Base-by-base conservation (phyloP, 2,329 filamentous ascomycete genomes). In the Paecilomyces sp. region DNA sequence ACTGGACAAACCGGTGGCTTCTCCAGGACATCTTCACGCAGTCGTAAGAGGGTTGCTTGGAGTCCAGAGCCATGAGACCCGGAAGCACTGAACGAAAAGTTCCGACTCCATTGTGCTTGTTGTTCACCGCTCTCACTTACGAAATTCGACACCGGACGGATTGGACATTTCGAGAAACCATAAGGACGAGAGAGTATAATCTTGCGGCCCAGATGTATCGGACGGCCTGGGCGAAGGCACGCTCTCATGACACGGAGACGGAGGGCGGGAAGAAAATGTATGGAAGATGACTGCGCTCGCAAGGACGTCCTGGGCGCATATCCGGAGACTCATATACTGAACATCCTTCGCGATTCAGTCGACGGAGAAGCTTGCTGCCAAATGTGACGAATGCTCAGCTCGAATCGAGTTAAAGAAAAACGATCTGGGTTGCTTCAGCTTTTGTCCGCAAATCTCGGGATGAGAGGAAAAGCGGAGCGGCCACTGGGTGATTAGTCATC, bases 211-310 rank as follows among this genome's bases (percentile, higher is more conserved):
- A 70, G 66, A 69, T 66, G 67, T 63, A 68, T 67, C 66, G 70
- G 68, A 68, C 68, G 70, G 67, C 71, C 67, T 70, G 70, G 63
- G 64, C 68, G 63, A 61, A 75, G 68, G 68, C 70, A 76, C 69
- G 67, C 69, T 71, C 70, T 74, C 75, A 78, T 78, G 75, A 75
- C 74, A 74, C 72, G 70, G 68, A 64, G 63, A 60, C 61, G 56
- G 62, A 66, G 65, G 64, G 57, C 62, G 63, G 66, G 63, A 59
- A 62, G 60, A 63, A 64, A 64, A 61, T 61, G 64, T 68, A 69
- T 65, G 66, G 67, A 64, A 68, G 64, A 62, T 70, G 68, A 67
- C 65, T 64, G 63, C 60, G 62, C 55, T 62, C 61, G 58, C 58
- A 60, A 64, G 57, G 60, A 65, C 54, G 58, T 64, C 61, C 64